Base-by-base conservation (phyloP, 164 flowering plant species). In the Magnolia changhungtana region DNA sequence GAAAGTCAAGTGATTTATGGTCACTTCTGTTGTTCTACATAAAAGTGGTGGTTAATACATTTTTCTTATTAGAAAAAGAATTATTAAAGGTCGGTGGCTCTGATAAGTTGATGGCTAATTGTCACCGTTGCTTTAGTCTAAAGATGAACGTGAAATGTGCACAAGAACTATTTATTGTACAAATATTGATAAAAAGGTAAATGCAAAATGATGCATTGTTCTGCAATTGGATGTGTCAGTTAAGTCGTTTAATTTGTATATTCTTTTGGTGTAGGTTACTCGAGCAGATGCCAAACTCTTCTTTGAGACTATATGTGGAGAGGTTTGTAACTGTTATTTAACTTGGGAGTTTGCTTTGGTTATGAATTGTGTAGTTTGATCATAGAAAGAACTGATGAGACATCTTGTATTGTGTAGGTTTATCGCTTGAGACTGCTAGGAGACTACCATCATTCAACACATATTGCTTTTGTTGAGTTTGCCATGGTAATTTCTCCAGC, bases 131-230 rank as follows among this genome's bases (percentile, higher is more conserved):
- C 21, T 77, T 69, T 80, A 92, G 97, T 81, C 80, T 83, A 92
- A 90, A 82, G 90, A 90, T 85, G 97, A 92, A 69, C 90, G 93
- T 14, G 95, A 92, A 75, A 92, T 92, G 97, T 92, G 97, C 61
- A 83, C 93, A 65, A 85, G 97, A 78, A 92, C 97, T 80, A 87
- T 92, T 45, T 92, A 92, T 67, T 91, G 95, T 78, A 87, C 97
- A 76, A 91, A 92, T 84, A 92, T 92, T 77, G 95, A 91, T 75
- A 91, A 87, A 83, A 91, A 92, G 95, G 95, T 92, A 65, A 58
- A 8, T 77, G 67, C 72, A 61, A 14, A 27, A 4, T 45, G 52
- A 59, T 63, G 29, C 67, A 27, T 50, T 23, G n/a, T 72, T 1
- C 59, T 27, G 23, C 18, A 29, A 19, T 6, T 78, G 50, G 9